These are phyloP conservation scores for Coemansia sp. DNA, from an alignment of 192 early-diverging fungal genomes.

Conservation along the genomic window DNA sequence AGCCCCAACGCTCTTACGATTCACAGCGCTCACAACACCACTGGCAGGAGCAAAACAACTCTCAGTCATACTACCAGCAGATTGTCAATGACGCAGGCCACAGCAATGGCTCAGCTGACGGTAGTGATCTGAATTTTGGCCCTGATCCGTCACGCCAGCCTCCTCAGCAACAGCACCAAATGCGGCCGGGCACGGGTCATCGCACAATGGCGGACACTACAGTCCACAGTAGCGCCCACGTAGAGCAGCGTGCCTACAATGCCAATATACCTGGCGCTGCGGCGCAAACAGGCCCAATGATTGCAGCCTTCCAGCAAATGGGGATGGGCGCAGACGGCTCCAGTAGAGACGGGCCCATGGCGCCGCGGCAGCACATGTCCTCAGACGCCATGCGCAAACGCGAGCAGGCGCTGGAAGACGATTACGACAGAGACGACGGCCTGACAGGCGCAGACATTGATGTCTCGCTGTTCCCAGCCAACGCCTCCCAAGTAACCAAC, in stretches of 20 bases:
- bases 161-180: conserved; percentile 8
- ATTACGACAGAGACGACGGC: conserved; percentile 47
- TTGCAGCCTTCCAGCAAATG: conserved; percentile 31
- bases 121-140: conserved; percentile 11
- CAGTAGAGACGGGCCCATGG: conserved; percentile 9
- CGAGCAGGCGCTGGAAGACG: conserved; percentile 40
- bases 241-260: neutral
- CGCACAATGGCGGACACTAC: conserved; percentile 14
- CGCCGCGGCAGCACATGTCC: conserved; percentile 22
- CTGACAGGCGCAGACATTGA: conserved; percentile 31
- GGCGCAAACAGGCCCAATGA: conserved; percentile 1
- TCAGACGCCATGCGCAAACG: conserved; percentile 27
- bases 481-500: conserved; percentile 25
- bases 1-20: neutral
- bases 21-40: conserved; percentile 16
- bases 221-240: conserved; percentile 13
- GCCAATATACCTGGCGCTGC: neutral
- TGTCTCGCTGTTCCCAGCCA: conserved; percentile 34
- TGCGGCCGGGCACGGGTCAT: neutral
- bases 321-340: conserved; percentile 11
- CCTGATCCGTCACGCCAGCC: conserved; percentile 4
- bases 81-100: conserved; percentile 6
- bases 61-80: conserved; percentile 29
- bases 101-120: conserved; percentile 13
- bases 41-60: conserved; percentile 11